Percentiles rank a stretch among this genome's conserved stretches.
These are phyloP conservation scores for Pluteus cervinus DNA, from an alignment of 768 basidiomycete species.

Conservation along the genomic window DNA sequence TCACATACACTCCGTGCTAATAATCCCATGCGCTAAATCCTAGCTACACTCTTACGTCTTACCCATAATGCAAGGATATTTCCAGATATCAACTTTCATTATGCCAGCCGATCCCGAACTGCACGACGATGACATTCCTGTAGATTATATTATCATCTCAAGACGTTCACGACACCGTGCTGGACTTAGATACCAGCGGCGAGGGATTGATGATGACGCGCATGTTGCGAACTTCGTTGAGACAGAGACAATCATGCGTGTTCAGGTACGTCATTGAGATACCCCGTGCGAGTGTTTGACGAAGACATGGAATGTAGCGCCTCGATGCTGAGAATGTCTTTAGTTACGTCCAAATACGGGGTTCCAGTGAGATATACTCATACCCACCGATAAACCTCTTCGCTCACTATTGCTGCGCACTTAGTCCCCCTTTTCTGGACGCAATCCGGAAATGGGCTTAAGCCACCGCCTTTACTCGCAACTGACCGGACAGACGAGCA, in stretches of 20 bases:
- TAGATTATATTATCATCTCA: slow-evolving; percentile 81
- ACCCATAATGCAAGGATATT: slow-evolving; percentile 92
- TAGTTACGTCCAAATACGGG: slow-evolving; percentile 86
- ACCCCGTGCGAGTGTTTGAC: background rate
- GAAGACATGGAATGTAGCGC: no score
- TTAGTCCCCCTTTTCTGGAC: slow-evolving; percentile 92
- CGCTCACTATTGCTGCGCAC: slow-evolving; percentile 9
- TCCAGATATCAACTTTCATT: slow-evolving; percentile 66
- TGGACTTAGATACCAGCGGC: slow-evolving; percentile 88
- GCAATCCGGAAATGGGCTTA: slow-evolving; percentile 80
- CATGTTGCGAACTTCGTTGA: slow-evolving; percentile 96
- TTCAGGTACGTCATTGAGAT: slow-evolving; percentile 65
- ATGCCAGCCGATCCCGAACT: slow-evolving; percentile 46
- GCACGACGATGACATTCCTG: slow-evolving; percentile 39
- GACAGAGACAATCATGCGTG: slow-evolving; percentile 82
- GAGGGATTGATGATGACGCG: slow-evolving; percentile 91
- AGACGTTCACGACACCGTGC: slow-evolving; percentile 85
- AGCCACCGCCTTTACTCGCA: slow-evolving; percentile 78
- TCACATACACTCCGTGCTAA: background rate
- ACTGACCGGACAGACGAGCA: slow-evolving; percentile 69
- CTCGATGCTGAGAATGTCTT: slow-evolving; percentile 82
- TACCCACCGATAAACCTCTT: slow-evolving; percentile 6
- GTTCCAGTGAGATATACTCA: slow-evolving; percentile 61
- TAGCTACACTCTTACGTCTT: slow-evolving; percentile 81
- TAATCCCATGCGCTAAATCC: slow-evolving; percentile 2